Percentiles rank a stretch among this genome's conserved stretches.
Conservation (phyloP, 129 eudicot genomes). For the Dittrichia graveolens region DNA sequence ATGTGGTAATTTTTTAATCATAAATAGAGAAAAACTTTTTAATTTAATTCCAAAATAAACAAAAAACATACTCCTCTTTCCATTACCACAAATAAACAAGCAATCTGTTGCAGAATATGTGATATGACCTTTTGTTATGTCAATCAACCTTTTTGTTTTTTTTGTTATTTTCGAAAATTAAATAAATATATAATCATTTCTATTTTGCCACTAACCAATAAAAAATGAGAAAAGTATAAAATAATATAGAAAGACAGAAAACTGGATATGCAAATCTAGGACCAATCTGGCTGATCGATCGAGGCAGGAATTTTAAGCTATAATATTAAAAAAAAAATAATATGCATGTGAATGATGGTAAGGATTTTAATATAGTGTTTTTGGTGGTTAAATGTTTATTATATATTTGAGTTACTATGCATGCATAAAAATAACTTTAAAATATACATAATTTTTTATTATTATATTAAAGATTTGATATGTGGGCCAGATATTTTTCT, state of each 20-base stretch:
- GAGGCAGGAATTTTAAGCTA: not conserved
- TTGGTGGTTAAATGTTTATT: not conserved
- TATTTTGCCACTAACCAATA: constrained; percentile 13
- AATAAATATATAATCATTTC: constrained; percentile 11
- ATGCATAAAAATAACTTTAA: too few relatives aligned
- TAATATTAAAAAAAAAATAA: too few relatives aligned
- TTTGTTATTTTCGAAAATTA: constrained; percentile 20
- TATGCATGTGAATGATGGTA: too few relatives aligned
- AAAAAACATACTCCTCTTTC: constrained; percentile 24
- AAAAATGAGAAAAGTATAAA: not conserved
- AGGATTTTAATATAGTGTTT: not conserved
- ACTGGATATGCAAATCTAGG: constrained; percentile 31
- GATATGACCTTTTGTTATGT: constrained; percentile 35
- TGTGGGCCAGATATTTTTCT: too few relatives aligned
- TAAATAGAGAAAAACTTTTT: not conserved
- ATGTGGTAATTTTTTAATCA: not conserved
- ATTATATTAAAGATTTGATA: too few relatives aligned
- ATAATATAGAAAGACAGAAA: constrained; percentile 30
- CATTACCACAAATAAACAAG: constrained; percentile 35
- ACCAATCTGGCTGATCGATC: constrained; percentile 19
- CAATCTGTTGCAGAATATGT: constrained; percentile 28
- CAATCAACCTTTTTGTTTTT: constrained; percentile 33
- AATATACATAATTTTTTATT: too few relatives aligned
- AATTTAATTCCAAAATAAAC: constrained; percentile 22
- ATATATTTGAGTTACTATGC: too few relatives aligned